A percentile compares a stretch with the other conserved stretches of the same genome.
These are phyloP conservation scores for Aspergillus panamensis DNA, from an alignment of 495 filamentous ascomycete species.

Conservation along the genomic window DNA sequence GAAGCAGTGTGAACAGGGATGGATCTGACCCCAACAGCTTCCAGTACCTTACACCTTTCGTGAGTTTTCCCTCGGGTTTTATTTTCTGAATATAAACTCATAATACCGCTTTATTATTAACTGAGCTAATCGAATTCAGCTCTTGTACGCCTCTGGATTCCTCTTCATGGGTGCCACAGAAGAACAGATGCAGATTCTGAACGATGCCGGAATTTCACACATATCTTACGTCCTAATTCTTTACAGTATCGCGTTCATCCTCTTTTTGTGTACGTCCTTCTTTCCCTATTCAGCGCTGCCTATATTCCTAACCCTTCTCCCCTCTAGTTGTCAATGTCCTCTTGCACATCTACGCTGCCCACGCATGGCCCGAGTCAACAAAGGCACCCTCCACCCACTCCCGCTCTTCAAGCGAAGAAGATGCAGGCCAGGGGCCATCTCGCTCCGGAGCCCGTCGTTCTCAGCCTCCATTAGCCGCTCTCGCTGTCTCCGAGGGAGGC, in stretches of 20 bases:
- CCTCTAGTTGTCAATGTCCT: slow-evolving; percentile 69
- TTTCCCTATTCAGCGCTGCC: background rate
- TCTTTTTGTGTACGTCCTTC: slow-evolving; percentile 71
- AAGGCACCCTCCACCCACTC: slow-evolving; percentile 25
- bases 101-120: too few species aligned
- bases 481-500: slow-evolving; percentile 6
- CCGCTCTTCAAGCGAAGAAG: slow-evolving; percentile 17
- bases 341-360: slow-evolving; percentile 72
- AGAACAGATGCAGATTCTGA: slow-evolving; percentile 82
- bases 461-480: background rate
- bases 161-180: slow-evolving; percentile 97
- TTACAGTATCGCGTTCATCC: slow-evolving; percentile 82
- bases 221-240: slow-evolving; percentile 89
- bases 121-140: slow-evolving; percentile 45
- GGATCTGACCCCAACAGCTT: slow-evolving; percentile 76
- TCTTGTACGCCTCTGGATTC: slow-evolving; percentile 91
- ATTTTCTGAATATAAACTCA: too few species aligned
- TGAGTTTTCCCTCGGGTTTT: slow-evolving; percentile 45
- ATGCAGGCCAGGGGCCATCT: slow-evolving; percentile 15
- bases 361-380: slow-evolving; percentile 48
- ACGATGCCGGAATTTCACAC: slow-evolving; percentile 70
- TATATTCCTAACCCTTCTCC: background rate
- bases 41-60: slow-evolving; percentile 87
- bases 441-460: slow-evolving; percentile 3
- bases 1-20: slow-evolving; percentile 51